phyloP scores from a whole-genome alignment of 1,284 basidiomycete species.

The Boletus albobrunnescens region DNA sequence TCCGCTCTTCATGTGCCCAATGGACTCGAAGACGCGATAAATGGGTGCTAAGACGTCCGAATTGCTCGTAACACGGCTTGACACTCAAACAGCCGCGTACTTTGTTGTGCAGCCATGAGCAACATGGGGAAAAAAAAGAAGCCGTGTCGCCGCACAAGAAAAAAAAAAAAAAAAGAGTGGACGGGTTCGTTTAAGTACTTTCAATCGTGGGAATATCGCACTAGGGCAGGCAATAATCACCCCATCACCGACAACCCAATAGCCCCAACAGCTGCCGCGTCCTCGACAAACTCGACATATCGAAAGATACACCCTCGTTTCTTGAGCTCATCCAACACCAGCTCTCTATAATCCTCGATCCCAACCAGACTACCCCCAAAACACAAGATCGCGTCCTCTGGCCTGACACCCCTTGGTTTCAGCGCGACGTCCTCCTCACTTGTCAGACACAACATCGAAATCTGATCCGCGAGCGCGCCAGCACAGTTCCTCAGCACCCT shows the following conservation, averaged over 20 bases:
- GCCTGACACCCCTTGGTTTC: constrained; percentile 43
- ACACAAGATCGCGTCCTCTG: constrained; percentile 57
- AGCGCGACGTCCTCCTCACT: constrained; percentile 24
- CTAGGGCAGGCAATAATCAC: constrained; percentile 28
- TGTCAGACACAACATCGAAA: constrained; percentile 50
- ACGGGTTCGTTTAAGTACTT: no score
- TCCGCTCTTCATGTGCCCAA: constrained; percentile 41
- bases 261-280: constrained; percentile 64
- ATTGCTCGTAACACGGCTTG: constrained; percentile 72
- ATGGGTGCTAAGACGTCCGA: constrained; percentile 77
- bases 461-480: constrained; percentile 54
- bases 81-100: constrained; percentile 80
- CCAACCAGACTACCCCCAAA: constrained; percentile 73
- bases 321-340: constrained; percentile 57
- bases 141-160: constrained; percentile 77
- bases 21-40: constrained; percentile 44
- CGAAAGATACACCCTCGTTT: constrained; percentile 57
- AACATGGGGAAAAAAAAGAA: constrained; percentile 73
- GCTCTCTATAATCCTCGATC: constrained; percentile 51
- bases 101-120: constrained; percentile 65
- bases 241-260: constrained; percentile 39
- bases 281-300: constrained; percentile 60
- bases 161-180: constrained; percentile 19
- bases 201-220: constrained; percentile 25
- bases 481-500: constrained; percentile 52